phyloP scores from a whole-genome alignment of 2,329 filamentous ascomycete species.

The Colletotrichum sp. region DNA sequence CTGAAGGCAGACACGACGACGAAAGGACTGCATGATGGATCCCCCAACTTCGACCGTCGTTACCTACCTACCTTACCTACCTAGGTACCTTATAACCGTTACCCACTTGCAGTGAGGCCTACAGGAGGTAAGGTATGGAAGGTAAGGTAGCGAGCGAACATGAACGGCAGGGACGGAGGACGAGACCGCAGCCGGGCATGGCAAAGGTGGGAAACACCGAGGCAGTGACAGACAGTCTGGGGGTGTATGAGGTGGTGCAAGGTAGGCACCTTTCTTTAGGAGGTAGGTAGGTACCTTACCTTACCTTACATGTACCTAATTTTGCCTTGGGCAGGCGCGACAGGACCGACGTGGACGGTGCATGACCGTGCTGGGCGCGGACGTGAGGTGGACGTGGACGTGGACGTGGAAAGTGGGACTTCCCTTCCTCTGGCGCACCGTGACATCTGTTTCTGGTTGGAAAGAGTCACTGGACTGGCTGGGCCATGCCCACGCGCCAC shows the following conservation, averaged over 20 bases:
- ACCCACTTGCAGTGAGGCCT: neutral
- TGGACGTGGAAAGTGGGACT: constrained; percentile 15
- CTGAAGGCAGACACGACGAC: neutral
- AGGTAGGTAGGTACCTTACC: neutral
- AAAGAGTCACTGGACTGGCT: constrained; percentile 17
- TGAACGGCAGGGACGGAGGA: neutral
- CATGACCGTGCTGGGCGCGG: neutral
- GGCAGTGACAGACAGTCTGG: neutral
- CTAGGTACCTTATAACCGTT: neutral
- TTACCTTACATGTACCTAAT: neutral
- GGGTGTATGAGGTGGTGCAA: neutral
- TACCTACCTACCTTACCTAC: neutral
- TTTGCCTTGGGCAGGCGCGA: neutral
- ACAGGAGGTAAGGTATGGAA: neutral
- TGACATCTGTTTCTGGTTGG: constrained; percentile 2
- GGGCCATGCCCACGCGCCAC: neutral
- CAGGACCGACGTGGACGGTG: neutral
- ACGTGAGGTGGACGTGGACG: neutral
- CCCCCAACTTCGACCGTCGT: neutral
- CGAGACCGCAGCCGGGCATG: neutral
- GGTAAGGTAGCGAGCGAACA: neutral
- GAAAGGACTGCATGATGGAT: neutral
- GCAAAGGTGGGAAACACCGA: neutral
- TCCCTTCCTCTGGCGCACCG: neutral
- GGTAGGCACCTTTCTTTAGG: too few relatives aligned